A percentile compares a stretch with the other conserved stretches of the same genome.
phyloP scores from a whole-genome alignment of 2,329 filamentous ascomycete genomes.

The Trichoderma sp. region DNA sequence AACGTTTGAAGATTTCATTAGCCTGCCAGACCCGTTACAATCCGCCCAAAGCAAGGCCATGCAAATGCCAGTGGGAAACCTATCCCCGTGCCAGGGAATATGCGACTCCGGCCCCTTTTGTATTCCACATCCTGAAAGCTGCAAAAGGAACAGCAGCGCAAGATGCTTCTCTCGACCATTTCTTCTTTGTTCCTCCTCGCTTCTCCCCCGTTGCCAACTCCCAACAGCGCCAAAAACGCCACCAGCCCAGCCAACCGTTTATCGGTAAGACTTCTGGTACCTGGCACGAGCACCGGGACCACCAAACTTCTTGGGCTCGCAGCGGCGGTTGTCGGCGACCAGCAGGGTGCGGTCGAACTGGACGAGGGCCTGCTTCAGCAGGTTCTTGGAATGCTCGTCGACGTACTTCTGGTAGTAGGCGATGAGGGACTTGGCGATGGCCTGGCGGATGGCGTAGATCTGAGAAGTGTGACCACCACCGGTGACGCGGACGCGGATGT shows the following conservation, averaged over 20 bases:
- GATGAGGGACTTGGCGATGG: constrained; percentile 78
- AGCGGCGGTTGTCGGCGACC: constrained; percentile 98
- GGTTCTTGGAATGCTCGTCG: constrained; percentile 99
- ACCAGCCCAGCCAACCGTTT: constrained; percentile 43
- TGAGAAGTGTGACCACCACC: constrained; percentile 98
- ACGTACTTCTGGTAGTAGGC: constrained; percentile 99
- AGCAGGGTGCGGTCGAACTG: constrained; percentile 96
- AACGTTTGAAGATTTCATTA: constrained; percentile 53
- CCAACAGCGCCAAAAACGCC: not conserved
- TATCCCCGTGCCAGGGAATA: constrained; percentile 43
- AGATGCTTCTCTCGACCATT: constrained; percentile 11
- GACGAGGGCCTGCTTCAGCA: constrained; percentile 95
- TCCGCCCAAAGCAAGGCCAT: constrained; percentile 52
- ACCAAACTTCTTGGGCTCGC: constrained; percentile 98
- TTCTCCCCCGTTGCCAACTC: not conserved
- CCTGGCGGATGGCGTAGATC: constrained; percentile 98
- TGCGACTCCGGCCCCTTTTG: constrained; percentile 41
- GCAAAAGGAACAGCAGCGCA: constrained; percentile 4
- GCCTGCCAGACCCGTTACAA: constrained; percentile 53
- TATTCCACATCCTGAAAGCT: constrained; percentile 16
- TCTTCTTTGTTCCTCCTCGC: not conserved
- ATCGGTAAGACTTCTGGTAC: constrained; percentile 99
- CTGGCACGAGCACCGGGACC: constrained; percentile 92
- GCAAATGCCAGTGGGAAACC: constrained; percentile 51
- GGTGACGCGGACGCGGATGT: constrained; percentile 94